Base-by-base conservation (phyloP, 768 basidiomycete genomes). In the Calocybe gangraenosa region DNA sequence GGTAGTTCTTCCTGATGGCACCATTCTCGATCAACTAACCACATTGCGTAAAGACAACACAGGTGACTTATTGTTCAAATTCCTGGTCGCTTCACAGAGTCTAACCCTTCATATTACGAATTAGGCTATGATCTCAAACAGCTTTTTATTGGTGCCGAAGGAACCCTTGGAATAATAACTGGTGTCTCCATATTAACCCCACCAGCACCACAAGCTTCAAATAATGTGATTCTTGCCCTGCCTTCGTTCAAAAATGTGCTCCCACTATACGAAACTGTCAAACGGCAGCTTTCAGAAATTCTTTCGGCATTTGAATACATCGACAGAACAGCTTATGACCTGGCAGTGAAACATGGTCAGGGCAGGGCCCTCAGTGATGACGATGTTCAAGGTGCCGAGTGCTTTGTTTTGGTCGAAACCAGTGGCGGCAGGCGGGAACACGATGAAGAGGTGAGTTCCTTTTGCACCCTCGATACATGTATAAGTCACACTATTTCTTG, bases 221-320 rank as follows among this genome's bases (percentile, higher is more conserved):
- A 90, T 63, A 95, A 96, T 57, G 82, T 94, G 52, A 86, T 99
- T 51, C 77, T 99, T 38, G 91, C 92, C 3, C 75, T 96, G 2
- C 85, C 92, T 5, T 81, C 79, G 20, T 98, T 92, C 63, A 80
- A 86, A 42, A 89, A 87, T 51, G 86, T 99, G 9, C 81, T 90
- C 33, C 87, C 87, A 2, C 74, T 97, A 17, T 97, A 84, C 67
- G 79, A 82, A 60, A 80, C 75, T 52, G 86, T 87, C 40, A 92
- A 92, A 56, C 71, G 73, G 7, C 81, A 89, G 50, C 68, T 97
- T 6, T 92, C 92, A 9, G 95, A 99, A 68, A 94, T 98, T 50
- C 78, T 99, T 21, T 94, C 92, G 7, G 95, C 96, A 0, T 98
- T 98, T 65, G 95, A 99, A 65, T 98, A 87, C 65, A 90, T 94